Percentiles rank a stretch among this genome's conserved stretches.
phyloP scores from a whole-genome alignment of 345 rosid genomes.

The Syzygium grande region DNA sequence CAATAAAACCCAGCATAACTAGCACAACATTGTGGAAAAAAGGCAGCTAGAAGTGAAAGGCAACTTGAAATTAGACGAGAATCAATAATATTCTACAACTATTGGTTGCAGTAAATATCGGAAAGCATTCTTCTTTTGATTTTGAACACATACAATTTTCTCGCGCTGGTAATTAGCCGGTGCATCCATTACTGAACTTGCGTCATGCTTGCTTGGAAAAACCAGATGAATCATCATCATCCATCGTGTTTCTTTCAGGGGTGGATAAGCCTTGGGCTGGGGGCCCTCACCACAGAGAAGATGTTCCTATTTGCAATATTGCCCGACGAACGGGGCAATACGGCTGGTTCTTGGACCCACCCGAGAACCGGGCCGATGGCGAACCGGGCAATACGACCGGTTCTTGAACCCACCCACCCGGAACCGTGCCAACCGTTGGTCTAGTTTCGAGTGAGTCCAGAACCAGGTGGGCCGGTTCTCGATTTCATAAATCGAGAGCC shows the following conservation, averaged over 20 bases:
- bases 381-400: too few species aligned
- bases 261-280: slow-evolving; percentile 35
- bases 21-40: not conserved
- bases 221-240: slow-evolving; percentile 30
- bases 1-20: not conserved
- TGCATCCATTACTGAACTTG: slow-evolving; percentile 39
- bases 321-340: slow-evolving; percentile 19
- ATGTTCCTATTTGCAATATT: slow-evolving; percentile 29
- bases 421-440: too few species aligned
- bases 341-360: too few species aligned
- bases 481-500: too few species aligned
- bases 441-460: too few species aligned
- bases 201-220: slow-evolving; percentile 32
- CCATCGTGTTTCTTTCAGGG: slow-evolving; percentile 46
- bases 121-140: not conserved
- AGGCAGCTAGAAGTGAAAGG: not conserved
- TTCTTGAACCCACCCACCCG: too few species aligned
- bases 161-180: slow-evolving; percentile 44
- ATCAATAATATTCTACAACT: not conserved
- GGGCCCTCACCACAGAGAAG: slow-evolving; percentile 28
- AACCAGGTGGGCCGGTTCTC: too few species aligned
- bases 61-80: not conserved
- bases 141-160: slow-evolving; percentile 41
- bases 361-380: too few species aligned
- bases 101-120: not conserved